These are phyloP conservation scores for Sonneratia caseolaris DNA, from an alignment of 345 rosid genomes.

Conservation along the genomic window DNA sequence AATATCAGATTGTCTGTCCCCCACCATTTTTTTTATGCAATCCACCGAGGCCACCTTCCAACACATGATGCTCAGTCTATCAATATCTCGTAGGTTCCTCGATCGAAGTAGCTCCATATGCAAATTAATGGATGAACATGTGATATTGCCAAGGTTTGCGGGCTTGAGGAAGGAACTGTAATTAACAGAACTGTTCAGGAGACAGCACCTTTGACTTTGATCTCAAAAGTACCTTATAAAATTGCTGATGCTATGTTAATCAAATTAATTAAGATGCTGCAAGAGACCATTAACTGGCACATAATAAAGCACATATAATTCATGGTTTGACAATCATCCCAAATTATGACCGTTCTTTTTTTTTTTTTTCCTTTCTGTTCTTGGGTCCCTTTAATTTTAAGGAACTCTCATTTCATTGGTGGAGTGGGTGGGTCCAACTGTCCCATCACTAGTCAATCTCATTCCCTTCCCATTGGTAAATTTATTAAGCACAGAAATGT, in stretches of 20 bases:
- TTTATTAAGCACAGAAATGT: slow-evolving; percentile 23
- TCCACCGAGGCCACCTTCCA: not conserved
- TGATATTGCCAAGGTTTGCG: too few species aligned
- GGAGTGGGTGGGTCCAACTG: slow-evolving; percentile 25
- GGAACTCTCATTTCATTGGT: slow-evolving; percentile 31
- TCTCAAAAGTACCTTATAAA: not conserved
- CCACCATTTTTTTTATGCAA: slow-evolving; percentile 16
- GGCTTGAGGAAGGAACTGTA: too few species aligned
- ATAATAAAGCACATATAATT: slow-evolving; percentile 6
- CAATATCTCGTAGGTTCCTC: too few species aligned
- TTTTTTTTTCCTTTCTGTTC: not conserved
- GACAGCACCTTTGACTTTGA: too few species aligned
- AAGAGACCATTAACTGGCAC: not conserved
- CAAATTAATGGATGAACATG: too few species aligned
- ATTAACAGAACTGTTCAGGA: too few species aligned
- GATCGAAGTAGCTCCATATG: too few species aligned
- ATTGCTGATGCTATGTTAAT: not conserved
- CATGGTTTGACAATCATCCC: slow-evolving; percentile 10
- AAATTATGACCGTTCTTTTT: slow-evolving; percentile 4
- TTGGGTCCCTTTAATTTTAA: slow-evolving; percentile 42
- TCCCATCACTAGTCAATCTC: slow-evolving; percentile 7
- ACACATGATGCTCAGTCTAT: not conserved
- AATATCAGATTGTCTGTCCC: slow-evolving; percentile 28
- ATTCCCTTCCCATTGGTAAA: slow-evolving; percentile 4
- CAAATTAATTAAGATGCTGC: slow-evolving; percentile 4